Evolutionary conservation across 768 basidiomycete species (phyloP).

Genomic region (Podaxis sp.): DNA sequence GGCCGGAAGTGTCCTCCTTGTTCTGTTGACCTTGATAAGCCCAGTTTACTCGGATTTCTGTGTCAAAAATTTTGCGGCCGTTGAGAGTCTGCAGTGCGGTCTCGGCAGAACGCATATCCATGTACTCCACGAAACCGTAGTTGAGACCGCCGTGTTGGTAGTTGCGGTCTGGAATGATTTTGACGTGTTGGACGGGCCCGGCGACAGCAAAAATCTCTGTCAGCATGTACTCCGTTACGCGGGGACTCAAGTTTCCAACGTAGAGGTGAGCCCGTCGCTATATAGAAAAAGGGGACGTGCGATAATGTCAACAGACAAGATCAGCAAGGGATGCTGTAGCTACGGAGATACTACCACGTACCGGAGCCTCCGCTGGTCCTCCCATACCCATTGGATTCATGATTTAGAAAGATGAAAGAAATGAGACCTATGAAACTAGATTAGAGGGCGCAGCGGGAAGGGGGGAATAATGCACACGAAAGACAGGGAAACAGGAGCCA

Average conservation of each 20-base stretch:
- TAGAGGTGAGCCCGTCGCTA: constrained; percentile 96
- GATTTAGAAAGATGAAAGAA: constrained; percentile 56
- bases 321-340: constrained; percentile 31
- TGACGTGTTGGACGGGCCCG: constrained; percentile 97
- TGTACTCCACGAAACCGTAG: constrained; percentile 99
- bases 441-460: constrained; percentile 9
- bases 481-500: constrained; percentile 52
- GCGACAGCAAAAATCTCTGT: constrained; percentile 97
- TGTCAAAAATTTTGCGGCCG: constrained; percentile 99
- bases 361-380: constrained; percentile 73
- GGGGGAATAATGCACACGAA: constrained; percentile 39
- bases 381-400: constrained; percentile 81
- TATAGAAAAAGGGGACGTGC: constrained; percentile 22
- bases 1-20: constrained; percentile 97
- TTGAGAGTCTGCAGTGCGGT: constrained; percentile 98
- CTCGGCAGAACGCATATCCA: constrained; percentile 98
- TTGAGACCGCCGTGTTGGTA: constrained; percentile 99
- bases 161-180: constrained; percentile 99
- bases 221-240: constrained; percentile 99
- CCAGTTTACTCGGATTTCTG: constrained; percentile 99
- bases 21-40: constrained; percentile 98
- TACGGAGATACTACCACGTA: constrained; percentile 38
- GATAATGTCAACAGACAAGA: constrained; percentile 21
- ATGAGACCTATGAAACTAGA: constrained; percentile 41
- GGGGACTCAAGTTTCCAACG: constrained; percentile 95